Conservation (phyloP, 2,329 filamentous ascomycete species). For the Akanthomyces dipterigenus region DNA sequence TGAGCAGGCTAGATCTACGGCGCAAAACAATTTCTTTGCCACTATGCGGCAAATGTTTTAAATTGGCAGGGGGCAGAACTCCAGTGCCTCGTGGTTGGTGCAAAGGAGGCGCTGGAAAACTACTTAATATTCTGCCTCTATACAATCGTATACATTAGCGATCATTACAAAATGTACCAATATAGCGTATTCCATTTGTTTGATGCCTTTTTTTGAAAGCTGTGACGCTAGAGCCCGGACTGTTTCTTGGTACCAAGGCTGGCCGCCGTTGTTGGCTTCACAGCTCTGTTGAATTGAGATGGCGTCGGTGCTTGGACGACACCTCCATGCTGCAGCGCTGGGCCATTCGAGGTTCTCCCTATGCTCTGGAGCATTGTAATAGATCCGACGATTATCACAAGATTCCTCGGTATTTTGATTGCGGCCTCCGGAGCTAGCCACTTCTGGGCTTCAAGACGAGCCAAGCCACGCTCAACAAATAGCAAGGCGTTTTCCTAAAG, state of each 20-base stretch:
- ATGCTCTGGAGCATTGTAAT: background rate
- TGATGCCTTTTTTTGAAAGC: no score
- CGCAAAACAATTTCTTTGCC: background rate
- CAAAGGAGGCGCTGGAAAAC: background rate
- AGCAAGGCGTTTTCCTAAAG: background rate
- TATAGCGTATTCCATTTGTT: background rate
- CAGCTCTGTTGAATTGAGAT: background rate
- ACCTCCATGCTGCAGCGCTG: background rate
- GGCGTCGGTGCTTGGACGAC: background rate
- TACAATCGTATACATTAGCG: background rate
- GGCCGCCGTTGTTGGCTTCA: background rate
- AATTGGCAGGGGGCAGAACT: no score
- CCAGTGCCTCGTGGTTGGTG: background rate
- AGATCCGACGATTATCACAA: background rate
- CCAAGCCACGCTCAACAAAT: background rate
- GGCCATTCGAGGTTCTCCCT: background rate
- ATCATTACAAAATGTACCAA: background rate
- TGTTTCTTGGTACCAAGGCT: background rate
- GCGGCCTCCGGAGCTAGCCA: background rate
- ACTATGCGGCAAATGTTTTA: constrained; percentile 6
- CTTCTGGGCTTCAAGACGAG: background rate
- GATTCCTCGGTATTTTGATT: background rate
- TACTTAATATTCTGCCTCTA: background rate
- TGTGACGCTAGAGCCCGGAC: no score
- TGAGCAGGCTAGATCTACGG: background rate